Evolutionary conservation across 495 filamentous ascomycete species (phyloP), one percentile per base, ranked within the genome.

Genomic region (Aspergillus olivimuriae): DNA sequence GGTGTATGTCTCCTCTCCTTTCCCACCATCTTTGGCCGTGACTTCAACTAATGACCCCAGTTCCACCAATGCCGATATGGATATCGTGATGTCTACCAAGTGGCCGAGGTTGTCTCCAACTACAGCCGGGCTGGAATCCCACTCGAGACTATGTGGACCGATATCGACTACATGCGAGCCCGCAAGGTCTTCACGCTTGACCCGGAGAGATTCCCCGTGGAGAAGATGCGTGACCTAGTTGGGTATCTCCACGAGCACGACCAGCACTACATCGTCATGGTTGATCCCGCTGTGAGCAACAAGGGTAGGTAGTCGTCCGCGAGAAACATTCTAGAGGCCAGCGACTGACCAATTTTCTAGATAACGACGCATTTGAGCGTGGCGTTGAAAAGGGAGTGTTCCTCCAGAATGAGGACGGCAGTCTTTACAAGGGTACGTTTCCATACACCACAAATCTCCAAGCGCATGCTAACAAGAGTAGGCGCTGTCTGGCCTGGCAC

Each of bases 101-200:
- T 92, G 21, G 86, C 86, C 18, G 87, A 87, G 52, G 85, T 82
- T 1, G 78, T 92, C 17, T 76, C 80, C 37, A 94, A 92, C 59
- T 92, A 94, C 65, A 83, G 76, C 44, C 57, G 68, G 22, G 86
- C 87, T 9, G 62, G 63, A 6, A 94, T 94, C 47, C 88, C 88
- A 0, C 66, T 95, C 6, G 87, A 95, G 60, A 89, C 84, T 0
- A 87, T 89, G 80, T 94, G 88, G 87, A 91, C 83, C 3, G 86
- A 91, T 54, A 91, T 91, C 38, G 72, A 89, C 53, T 88, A 90
- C 58, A 87, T 89, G 83, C 70, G 81, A 52, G 47, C 53, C 9
- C 65, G 84, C 57, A 70, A 66, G 47, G 76, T 89, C 35, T 92
- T 95, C 60, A 82, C 83, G 1, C 67, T 87, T 14, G 89, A 91